Conservation (phyloP, 306 rosid species). For the Geum urbanum region DNA sequence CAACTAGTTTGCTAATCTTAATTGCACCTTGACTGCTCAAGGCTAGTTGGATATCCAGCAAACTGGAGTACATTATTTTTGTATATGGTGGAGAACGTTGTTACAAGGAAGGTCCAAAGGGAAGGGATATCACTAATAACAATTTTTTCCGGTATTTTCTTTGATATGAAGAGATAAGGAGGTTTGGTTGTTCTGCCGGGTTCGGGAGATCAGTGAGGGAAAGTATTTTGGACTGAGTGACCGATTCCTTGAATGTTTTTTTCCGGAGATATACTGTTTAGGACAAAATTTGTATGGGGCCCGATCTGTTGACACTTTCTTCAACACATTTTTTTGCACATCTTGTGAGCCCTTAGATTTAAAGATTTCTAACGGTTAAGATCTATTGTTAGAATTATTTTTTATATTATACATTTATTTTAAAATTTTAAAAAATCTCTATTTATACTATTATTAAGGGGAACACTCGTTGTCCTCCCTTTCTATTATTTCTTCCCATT, state of each 20-base stretch:
- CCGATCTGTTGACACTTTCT: too few relatives aligned
- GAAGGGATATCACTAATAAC: conserved; percentile 4
- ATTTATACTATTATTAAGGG: too few relatives aligned
- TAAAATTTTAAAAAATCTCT: too few relatives aligned
- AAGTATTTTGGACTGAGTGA: background rate
- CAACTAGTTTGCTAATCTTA: conserved; percentile 30
- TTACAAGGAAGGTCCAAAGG: conserved; percentile 21
- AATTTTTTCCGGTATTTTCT: conserved; percentile 13
- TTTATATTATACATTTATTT: too few relatives aligned
- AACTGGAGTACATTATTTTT: conserved; percentile 27
- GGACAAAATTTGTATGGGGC: too few relatives aligned
- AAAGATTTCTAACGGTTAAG: too few relatives aligned
- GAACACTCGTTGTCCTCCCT: too few relatives aligned
- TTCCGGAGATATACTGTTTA: background rate
- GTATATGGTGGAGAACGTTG: conserved; percentile 47
- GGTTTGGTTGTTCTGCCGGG: background rate
- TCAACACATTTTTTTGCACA: too few relatives aligned
- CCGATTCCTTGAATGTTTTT: background rate
- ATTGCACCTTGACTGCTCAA: conserved; percentile 2
- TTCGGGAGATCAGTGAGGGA: background rate
- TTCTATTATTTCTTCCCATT: too few relatives aligned
- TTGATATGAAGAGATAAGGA: conserved; percentile 2
- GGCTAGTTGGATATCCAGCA: conserved; percentile 9
- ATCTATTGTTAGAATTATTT: too few relatives aligned
- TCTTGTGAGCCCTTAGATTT: too few relatives aligned